These are phyloP conservation scores for Prunus davidiana DNA, from an alignment of 306 rosid genomes.

Conservation along the genomic window DNA sequence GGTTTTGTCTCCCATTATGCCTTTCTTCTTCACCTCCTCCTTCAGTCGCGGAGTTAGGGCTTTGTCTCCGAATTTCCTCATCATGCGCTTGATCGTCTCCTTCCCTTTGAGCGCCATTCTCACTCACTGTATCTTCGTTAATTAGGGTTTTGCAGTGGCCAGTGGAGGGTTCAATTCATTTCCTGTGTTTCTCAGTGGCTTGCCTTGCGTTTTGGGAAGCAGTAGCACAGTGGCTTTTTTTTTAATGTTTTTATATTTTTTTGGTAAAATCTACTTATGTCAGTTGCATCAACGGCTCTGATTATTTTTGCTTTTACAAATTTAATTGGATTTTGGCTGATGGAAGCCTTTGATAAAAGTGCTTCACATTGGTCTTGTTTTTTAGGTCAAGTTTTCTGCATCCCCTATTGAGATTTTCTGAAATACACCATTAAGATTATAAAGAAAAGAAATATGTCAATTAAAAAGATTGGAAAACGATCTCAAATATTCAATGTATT, in stretches of 20 bases:
- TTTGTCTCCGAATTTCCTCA: slow-evolving; percentile 64
- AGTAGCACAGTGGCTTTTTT: not conserved
- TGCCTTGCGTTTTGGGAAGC: slow-evolving; percentile 1
- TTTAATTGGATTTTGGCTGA: not conserved
- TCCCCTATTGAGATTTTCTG: too few relatives aligned
- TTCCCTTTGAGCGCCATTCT: slow-evolving; percentile 79
- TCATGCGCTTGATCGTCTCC: slow-evolving; percentile 77
- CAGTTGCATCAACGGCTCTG: not conserved
- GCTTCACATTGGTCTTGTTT: too few relatives aligned
- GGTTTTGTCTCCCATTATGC: slow-evolving; percentile 54
- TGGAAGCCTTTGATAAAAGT: not conserved
- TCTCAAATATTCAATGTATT: too few relatives aligned
- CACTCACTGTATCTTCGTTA: not conserved
- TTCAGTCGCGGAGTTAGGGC: slow-evolving; percentile 53
- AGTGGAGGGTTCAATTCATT: not conserved
- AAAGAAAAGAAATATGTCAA: too few relatives aligned
- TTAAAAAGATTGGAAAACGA: too few relatives aligned
- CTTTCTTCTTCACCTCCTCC: slow-evolving; percentile 50
- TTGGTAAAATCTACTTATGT: not conserved
- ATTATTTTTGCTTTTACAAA: not conserved
- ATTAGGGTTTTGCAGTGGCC: slow-evolving; percentile 1
- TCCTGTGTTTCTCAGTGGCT: not conserved
- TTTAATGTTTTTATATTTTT: too few relatives aligned
- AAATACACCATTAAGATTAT: too few relatives aligned
- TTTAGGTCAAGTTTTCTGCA: too few relatives aligned